Evolutionary conservation across 2,329 filamentous ascomycete genomes (phyloP).

Genomic region (Aspergillus sp.): DNA sequence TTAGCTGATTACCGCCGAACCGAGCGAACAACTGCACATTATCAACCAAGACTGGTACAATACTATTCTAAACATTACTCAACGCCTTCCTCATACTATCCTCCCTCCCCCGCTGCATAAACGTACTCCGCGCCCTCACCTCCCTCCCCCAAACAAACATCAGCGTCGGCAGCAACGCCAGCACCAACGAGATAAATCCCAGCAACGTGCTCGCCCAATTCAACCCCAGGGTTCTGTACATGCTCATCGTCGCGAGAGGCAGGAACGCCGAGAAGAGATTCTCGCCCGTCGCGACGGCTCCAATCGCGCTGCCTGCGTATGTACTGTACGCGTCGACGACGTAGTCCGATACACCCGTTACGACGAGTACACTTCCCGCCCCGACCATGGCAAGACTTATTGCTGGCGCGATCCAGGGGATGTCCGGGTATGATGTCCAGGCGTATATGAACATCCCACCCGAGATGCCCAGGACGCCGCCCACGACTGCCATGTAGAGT

Average conservation of each 20-base stretch:
- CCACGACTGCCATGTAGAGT: conserved; percentile 47
- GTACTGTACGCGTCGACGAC: conserved; percentile 55
- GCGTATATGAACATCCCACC: conserved; percentile 44
- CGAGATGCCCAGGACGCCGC: conserved; percentile 38
- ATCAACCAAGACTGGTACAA: too few species aligned
- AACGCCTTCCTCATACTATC: too few species aligned
- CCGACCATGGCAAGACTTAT: conserved; percentile 45
- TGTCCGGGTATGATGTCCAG: conserved; percentile 37
- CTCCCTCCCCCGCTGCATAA: conserved; percentile 24
- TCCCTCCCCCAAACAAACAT: conserved; percentile 43
- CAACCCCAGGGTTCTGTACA: conserved; percentile 43
- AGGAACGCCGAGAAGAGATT: conserved; percentile 50
- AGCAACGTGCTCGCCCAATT: conserved; percentile 48
- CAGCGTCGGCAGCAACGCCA: conserved; percentile 41
- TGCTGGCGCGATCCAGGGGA: conserved; percentile 43
- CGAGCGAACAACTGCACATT: too few species aligned
- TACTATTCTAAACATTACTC: too few species aligned
- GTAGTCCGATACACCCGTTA: conserved; percentile 54
- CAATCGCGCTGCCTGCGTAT: conserved; percentile 53
- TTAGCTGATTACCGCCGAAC: too few species aligned
- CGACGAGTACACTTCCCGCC: conserved; percentile 47
- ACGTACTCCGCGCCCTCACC: conserved; percentile 33
- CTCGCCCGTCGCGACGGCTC: conserved; percentile 51
- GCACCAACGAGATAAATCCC: conserved; percentile 42
- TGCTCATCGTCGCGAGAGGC: conserved; percentile 44